Evolutionary conservation across 805 yeast genomes (phyloP).

Genomic region (Suhomyces vadensis): DNA sequence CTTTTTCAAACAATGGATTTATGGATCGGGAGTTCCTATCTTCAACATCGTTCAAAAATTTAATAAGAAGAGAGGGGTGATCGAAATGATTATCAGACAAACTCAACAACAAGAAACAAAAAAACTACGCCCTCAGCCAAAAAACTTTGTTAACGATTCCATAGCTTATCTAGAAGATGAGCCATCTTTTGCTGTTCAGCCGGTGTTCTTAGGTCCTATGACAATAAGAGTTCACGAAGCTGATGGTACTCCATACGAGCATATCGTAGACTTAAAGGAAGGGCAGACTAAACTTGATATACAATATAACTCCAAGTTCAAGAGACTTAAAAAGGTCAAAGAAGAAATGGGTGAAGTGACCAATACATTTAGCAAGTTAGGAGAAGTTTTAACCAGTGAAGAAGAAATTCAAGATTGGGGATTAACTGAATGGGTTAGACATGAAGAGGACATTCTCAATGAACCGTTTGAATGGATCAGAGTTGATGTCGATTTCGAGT

Average conservation of each 20-base stretch:
- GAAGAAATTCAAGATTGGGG: conserved; percentile 71
- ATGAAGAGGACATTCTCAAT: conserved; percentile 67
- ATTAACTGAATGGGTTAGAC: conserved; percentile 65
- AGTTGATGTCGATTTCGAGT: conserved; percentile 96
- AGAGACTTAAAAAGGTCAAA: conserved; percentile 67
- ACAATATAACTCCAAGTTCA: conserved; percentile 92
- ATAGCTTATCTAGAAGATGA: conserved; percentile 44
- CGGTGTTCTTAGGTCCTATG: conserved; percentile 89
- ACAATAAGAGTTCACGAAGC: conserved; percentile 96
- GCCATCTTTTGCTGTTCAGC: conserved; percentile 39
- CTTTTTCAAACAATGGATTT: conserved; percentile 93
- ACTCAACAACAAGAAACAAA: conserved; percentile 68
- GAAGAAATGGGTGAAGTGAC: conserved; percentile 44
- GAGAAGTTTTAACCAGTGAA: conserved; percentile 68
- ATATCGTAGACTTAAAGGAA: conserved; percentile 88
- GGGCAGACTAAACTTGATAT: conserved; percentile 84
- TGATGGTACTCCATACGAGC: conserved; percentile 98
- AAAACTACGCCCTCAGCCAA: conserved; percentile 34
- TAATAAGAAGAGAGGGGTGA: conserved; percentile 88
- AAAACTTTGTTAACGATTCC: conserved; percentile 49
- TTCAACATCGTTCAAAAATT: conserved; percentile 88
- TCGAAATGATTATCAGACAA: conserved; percentile 93
- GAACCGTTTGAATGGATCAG: conserved; percentile 98
- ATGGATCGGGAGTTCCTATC: conserved; percentile 83
- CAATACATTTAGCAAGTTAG: conserved; percentile 51